These are phyloP conservation scores for Laburnicola sp. DNA, from an alignment of 2,329 filamentous ascomycete genomes.

Conservation along the genomic window DNA sequence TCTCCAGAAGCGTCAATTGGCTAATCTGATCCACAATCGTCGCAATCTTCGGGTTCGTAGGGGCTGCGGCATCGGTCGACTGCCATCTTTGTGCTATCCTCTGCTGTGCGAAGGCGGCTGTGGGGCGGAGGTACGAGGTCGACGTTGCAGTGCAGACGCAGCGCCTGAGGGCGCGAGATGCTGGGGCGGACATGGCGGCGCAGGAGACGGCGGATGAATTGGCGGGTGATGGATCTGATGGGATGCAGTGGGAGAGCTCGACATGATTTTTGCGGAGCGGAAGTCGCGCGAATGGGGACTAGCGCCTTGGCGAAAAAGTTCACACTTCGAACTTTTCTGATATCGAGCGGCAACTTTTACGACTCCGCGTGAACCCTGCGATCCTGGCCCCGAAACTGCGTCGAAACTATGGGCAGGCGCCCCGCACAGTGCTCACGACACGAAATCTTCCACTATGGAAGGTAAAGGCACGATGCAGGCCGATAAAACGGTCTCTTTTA, in stretches of 20 bases:
- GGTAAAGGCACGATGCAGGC: conserved; percentile 16
- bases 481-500: conserved; percentile 34
- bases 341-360: conserved; percentile 20
- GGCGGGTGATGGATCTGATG: conserved; percentile 21
- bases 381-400: conserved; percentile 16
- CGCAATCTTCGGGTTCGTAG: conserved; percentile 84
- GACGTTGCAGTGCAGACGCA: conserved; percentile 46
- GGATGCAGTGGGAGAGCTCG: conserved; percentile 14
- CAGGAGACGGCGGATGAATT: conserved; percentile 13
- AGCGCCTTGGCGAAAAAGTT: conserved; percentile 27
- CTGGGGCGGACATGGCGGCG: conserved; percentile 49
- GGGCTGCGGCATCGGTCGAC: conserved; percentile 72
- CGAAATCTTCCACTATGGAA: conserved; percentile 22
- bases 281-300: conserved; percentile 22
- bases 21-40: conserved; percentile 98
- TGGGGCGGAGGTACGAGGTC: conserved; percentile 32
- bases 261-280: conserved; percentile 36
- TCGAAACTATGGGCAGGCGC: conserved; percentile 44
- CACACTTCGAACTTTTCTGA: conserved; percentile 25
- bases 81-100: conserved; percentile 74
- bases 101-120: conserved; percentile 41
- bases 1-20: conserved; percentile 96
- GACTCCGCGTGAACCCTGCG: conserved; percentile 4
- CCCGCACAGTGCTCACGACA: conserved; percentile 21
- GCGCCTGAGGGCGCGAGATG: conserved; percentile 49